These are phyloP conservation scores for Liquidambar formosana DNA, from an alignment of 164 flowering plant species.

Conservation along the genomic window DNA sequence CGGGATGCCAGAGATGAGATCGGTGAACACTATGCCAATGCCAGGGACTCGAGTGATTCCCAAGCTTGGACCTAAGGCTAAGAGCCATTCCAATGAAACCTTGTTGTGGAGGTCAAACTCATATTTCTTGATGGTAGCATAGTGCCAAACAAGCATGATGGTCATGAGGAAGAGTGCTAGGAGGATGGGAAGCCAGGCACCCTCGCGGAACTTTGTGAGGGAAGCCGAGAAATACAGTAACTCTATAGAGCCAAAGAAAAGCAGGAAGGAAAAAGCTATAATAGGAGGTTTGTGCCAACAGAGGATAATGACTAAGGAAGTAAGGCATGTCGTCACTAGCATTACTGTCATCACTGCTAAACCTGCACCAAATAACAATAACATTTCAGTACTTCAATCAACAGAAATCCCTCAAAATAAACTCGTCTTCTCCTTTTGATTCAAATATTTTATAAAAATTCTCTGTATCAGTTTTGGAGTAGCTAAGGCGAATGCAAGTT, in stretches of 20 bases:
- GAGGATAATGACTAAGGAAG: conserved; percentile 76
- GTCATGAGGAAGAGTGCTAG: conserved; percentile 83
- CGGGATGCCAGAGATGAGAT: conserved; percentile 84
- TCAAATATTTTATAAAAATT: too few relatives aligned
- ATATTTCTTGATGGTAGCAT: conserved; percentile 83
- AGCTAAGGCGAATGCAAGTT: too few relatives aligned
- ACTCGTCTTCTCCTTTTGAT: too few relatives aligned
- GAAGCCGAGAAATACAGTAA: conserved; percentile 90
- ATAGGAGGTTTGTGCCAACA: conserved; percentile 92
- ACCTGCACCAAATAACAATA: conserved; percentile 47
- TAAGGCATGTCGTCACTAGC: conserved; percentile 91
- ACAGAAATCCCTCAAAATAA: background rate
- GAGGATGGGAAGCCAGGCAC: conserved; percentile 99
- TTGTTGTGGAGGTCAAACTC: conserved; percentile 95
- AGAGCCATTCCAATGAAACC: conserved; percentile 92
- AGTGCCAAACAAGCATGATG: conserved; percentile 92
- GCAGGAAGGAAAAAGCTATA: conserved; percentile 70
- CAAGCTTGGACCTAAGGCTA: conserved; percentile 83
- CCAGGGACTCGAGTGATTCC: conserved; percentile 94
- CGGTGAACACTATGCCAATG: conserved; percentile 80
- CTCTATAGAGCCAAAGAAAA: conserved; percentile 86
- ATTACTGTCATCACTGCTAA: conserved; percentile 92
- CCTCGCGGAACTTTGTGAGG: conserved; percentile 78
- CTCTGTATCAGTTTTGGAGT: too few relatives aligned
- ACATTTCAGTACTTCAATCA: background rate